Conservation (phyloP, 371 early-diverging fungal genomes). For the Choanephora cucurbitarum region DNA sequence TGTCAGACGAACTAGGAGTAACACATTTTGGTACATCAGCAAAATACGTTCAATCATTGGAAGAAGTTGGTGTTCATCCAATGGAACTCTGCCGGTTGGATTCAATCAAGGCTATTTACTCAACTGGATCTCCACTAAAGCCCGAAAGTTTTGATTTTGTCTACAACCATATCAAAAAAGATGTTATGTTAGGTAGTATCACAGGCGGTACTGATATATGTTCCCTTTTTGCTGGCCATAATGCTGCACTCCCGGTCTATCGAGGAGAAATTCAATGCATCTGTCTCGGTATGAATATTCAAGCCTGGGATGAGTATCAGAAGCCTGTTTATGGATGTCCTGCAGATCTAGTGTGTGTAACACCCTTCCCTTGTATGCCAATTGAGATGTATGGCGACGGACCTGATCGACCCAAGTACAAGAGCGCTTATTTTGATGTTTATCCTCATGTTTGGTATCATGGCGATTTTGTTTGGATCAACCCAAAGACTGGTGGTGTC, state of each 20-base stretch:
- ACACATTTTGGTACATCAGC: slow-evolving; percentile 95
- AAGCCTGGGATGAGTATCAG: slow-evolving; percentile 81
- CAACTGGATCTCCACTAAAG: slow-evolving; percentile 94
- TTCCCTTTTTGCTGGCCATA: slow-evolving; percentile 92
- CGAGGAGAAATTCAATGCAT: slow-evolving; percentile 94
- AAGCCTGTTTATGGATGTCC: slow-evolving; percentile 72
- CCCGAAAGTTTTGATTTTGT: slow-evolving; percentile 92
- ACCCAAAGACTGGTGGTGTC: slow-evolving; percentile 87
- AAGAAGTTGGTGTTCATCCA: slow-evolving; percentile 75
- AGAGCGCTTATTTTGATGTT: slow-evolving; percentile 85
- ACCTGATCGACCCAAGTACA: slow-evolving; percentile 71
- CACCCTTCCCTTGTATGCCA: slow-evolving; percentile 98
- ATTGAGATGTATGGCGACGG: slow-evolving; percentile 90
- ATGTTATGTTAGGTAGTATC: slow-evolving; percentile 88
- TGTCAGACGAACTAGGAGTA: slow-evolving; percentile 76
- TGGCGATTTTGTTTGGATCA: slow-evolving; percentile 91
- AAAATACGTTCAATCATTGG: slow-evolving; percentile 91
- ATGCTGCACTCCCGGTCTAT: slow-evolving; percentile 86
- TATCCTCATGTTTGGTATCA: slow-evolving; percentile 91
- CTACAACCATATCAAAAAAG: slow-evolving; percentile 78
- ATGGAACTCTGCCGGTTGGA: slow-evolving; percentile 55
- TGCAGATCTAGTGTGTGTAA: slow-evolving; percentile 92
- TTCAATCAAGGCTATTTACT: slow-evolving; percentile 79
- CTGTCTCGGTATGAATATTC: slow-evolving; percentile 92
- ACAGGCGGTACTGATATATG: slow-evolving; percentile 98